Percentiles rank a stretch among this genome's conserved stretches.
These are phyloP conservation scores for Brassica hybrid DNA, from an alignment of 441 rosid genomes.

Conservation along the genomic window DNA sequence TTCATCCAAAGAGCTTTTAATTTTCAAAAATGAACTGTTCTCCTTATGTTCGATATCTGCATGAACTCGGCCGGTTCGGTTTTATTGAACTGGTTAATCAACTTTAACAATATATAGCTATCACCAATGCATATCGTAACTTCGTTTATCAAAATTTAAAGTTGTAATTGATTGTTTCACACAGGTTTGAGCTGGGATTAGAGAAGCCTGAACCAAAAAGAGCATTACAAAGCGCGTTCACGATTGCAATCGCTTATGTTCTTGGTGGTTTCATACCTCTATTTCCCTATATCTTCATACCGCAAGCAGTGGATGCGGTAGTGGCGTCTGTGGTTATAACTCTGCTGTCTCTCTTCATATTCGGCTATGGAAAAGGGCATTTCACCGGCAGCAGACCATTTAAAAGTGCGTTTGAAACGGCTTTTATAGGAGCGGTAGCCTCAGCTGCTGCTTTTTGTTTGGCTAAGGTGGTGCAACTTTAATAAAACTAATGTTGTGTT, in stretches of 20 bases:
- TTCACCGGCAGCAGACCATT: conserved; percentile 76
- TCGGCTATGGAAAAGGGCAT: conserved; percentile 80
- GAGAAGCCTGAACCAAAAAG: conserved; percentile 94
- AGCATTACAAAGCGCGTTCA: conserved; percentile 80
- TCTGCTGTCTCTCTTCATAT: conserved; percentile 66
- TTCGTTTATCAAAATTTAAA: neutral
- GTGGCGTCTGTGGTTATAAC: conserved; percentile 74
- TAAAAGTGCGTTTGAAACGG: conserved; percentile 76
- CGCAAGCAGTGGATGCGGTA: conserved; percentile 71
- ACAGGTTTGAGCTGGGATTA: conserved; percentile 88
- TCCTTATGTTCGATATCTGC: neutral
- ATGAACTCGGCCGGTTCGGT: neutral
- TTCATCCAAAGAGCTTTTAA: conserved; percentile 9
- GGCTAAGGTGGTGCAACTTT: conserved; percentile 66
- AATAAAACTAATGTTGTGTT: conserved; percentile 5
- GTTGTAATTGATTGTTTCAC: conserved; percentile 7
- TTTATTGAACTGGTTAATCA: neutral
- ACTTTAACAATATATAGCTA: neutral
- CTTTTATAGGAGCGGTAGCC: conserved; percentile 84
- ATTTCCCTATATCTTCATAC: conserved; percentile 77
- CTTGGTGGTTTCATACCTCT: conserved; percentile 88
- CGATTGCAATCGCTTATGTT: conserved; percentile 76
- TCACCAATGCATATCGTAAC: neutral
- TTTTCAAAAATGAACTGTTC: neutral
- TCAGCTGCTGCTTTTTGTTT: conserved; percentile 85